Evolutionary conservation across 805 yeast genomes (phyloP).

Genomic region (Candida koratica): DNA sequence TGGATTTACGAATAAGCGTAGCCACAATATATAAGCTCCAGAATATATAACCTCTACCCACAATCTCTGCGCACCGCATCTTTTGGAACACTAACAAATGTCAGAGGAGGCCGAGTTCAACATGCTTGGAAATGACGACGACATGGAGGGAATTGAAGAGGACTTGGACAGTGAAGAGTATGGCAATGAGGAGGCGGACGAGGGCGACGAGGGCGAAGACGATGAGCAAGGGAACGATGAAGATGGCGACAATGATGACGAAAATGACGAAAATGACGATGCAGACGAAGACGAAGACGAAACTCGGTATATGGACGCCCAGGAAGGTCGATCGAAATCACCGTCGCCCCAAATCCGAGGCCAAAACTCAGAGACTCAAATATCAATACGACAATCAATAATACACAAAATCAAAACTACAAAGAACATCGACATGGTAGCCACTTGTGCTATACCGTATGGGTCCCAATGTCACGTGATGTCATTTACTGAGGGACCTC

Average conservation of each 20-base stretch:
- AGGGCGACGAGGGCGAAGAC: conserved; percentile 18
- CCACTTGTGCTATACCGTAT: conserved; percentile 85
- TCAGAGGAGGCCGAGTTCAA: conserved; percentile 28
- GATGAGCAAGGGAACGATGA: conserved; percentile 18
- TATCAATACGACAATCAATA: conserved; percentile 24
- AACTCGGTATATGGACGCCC: conserved; percentile 10
- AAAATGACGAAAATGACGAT: conserved; percentile 17
- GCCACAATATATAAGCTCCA: neutral
- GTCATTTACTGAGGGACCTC: conserved; percentile 73
- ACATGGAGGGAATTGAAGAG: conserved; percentile 18
- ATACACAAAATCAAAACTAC: conserved; percentile 47
- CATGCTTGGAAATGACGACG: conserved; percentile 16
- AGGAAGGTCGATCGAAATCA: conserved; percentile 7
- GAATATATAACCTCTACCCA: neutral
- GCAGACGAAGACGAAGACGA: conserved; percentile 16
- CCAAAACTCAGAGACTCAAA: too few relatives aligned
- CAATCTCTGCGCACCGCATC: too few relatives aligned
- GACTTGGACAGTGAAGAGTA: conserved; percentile 19
- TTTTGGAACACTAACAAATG: too few relatives aligned
- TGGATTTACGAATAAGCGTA: conserved; percentile 88
- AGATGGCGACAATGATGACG: conserved; percentile 16
- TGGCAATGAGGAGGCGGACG: conserved; percentile 18
- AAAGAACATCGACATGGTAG: conserved; percentile 64
- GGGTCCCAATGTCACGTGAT: conserved; percentile 73
- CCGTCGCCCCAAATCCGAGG: too few relatives aligned